Evolutionary conservation across 1,284 basidiomycete genomes (phyloP).

Genomic region (Sphagnurus paluster): DNA sequence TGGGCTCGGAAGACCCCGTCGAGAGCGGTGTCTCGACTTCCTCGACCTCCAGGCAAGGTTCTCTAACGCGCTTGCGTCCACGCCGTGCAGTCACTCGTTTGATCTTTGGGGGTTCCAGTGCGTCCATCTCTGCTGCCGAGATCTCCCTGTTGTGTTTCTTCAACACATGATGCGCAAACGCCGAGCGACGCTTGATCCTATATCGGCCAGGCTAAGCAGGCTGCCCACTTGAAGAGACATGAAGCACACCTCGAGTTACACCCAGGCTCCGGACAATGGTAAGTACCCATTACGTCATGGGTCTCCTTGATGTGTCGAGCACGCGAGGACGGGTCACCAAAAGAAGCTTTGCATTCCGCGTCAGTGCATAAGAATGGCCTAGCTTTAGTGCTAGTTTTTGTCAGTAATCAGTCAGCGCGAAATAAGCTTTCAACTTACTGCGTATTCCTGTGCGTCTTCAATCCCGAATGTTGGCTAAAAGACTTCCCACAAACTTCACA

Average conservation of each 20-base stretch:
- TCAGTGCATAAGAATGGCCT: conserved; percentile 54
- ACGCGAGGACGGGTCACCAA: conserved; percentile 66
- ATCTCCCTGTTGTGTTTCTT: conserved; percentile 46
- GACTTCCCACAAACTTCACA: conserved; percentile 47
- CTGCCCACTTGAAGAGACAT: background rate
- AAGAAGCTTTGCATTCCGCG: conserved; percentile 43
- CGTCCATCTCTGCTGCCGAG: conserved; percentile 25
- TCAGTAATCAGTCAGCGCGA: conserved; percentile 2
- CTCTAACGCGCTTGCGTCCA: conserved; percentile 11
- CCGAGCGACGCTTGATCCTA: conserved; percentile 63
- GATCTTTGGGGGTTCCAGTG: conserved; percentile 25
- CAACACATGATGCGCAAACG: conserved; percentile 51
- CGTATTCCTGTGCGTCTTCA: conserved; percentile 58
- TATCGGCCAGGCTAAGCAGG: conserved; percentile 1
- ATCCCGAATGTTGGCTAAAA: conserved; percentile 54
- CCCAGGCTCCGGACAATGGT: conserved; percentile 40
- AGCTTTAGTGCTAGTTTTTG: conserved; percentile 40
- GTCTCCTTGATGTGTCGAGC: conserved; percentile 60
- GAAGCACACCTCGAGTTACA: conserved; percentile 47
- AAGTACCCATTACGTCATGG: conserved; percentile 42
- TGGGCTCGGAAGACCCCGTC: too few species aligned
- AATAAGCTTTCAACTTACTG: conserved; percentile 45
- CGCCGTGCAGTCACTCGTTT: conserved; percentile 11
- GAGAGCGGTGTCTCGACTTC: too few species aligned
- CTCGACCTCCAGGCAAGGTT: conserved; percentile 1